Base-by-base conservation (phyloP, 768 basidiomycete species). In the Naganishia friedmannii region DNA sequence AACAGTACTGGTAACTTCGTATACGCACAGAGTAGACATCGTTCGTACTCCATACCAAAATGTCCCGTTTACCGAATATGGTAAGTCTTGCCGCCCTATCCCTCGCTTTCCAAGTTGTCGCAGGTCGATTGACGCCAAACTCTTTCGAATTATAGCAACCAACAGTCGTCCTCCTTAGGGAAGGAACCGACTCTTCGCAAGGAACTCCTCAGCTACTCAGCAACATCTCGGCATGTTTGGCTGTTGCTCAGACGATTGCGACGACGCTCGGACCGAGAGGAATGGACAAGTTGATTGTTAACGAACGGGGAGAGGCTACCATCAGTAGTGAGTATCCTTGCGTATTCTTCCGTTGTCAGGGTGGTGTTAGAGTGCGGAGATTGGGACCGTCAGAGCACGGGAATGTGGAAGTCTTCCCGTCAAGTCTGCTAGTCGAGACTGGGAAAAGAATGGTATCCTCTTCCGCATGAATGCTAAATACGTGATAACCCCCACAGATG, bases 231-330 rank as follows among this genome's bases (percentile, higher is more conserved):
- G 94, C 95, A 80, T 97, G 95, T 84, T 87, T 94, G 68, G 93
- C 94, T 21, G 89, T 99, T 74, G 83, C 94, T 56, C 88, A 92
- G 79, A 97, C 92, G 1, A 87, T 99, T 66, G 86, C 96, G 26
- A 93, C 87, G 68, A 98, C 96, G 37, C 87, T 99, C n/a, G 96
- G 96, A 17, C 96, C 96, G 9, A 85, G 96, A 70, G 96, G 96
- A 73, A 98, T 99, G 96, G 96, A 99, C 82, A 98, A 97, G 81
- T 85, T 98, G 68, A 96, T 96, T 74, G 95, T 97, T 1, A 89
- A 89, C 71, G 89, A 91, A 70, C 87, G 93, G 68, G 95, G 96
- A 60, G 90, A 94, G 71, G 93, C 96, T 10, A 95, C 96, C 83
- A 99, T 99, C 79, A 98, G 96, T 26, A 99, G 79, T 80, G 68